Evolutionary conservation across 2,329 filamentous ascomycete species (phyloP).

Genomic region (Cladophialophora immunda): DNA sequence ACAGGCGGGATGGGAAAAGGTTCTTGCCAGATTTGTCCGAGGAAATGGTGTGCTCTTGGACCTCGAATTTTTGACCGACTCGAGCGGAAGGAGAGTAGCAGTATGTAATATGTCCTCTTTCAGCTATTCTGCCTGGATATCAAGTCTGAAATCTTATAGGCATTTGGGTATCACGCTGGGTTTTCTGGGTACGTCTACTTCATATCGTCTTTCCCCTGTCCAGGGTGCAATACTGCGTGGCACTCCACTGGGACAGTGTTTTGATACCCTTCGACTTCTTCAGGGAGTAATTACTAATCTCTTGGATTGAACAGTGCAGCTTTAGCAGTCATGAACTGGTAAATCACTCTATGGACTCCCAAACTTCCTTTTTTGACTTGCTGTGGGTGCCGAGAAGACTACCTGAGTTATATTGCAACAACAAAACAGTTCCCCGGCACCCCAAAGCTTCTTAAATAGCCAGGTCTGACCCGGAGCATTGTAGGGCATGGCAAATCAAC

Average conservation of each 20-base stretch:
- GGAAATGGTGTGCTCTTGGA: slow-evolving; percentile 81
- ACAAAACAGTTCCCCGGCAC: not conserved
- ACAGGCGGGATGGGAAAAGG: slow-evolving; percentile 79
- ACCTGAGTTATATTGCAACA: not conserved
- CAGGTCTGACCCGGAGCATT: not conserved
- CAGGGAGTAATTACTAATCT: not conserved
- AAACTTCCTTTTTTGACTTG: not conserved
- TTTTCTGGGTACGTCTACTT: slow-evolving; percentile 61
- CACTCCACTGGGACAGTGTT: not conserved
- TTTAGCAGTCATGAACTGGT: slow-evolving; percentile 21
- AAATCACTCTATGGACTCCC: not conserved
- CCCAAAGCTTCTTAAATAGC: not conserved
- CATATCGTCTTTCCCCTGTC: slow-evolving; percentile 10
- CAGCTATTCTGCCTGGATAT: slow-evolving; percentile 12
- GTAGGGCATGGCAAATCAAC: slow-evolving; percentile 24
- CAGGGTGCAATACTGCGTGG: not conserved
- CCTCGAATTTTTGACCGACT: slow-evolving; percentile 83
- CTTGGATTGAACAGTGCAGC: slow-evolving; percentile 12
- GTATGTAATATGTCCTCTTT: slow-evolving; percentile 10
- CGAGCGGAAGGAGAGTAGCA: slow-evolving; percentile 66
- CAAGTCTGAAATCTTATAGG: slow-evolving; percentile 34
- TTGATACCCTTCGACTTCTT: not conserved
- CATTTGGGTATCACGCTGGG: slow-evolving; percentile 72
- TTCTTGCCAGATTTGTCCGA: slow-evolving; percentile 77
- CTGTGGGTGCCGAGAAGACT: not conserved